Evolutionary conservation across 148 eudicot species (phyloP).

Genomic region (Amaranthus palmeri): DNA sequence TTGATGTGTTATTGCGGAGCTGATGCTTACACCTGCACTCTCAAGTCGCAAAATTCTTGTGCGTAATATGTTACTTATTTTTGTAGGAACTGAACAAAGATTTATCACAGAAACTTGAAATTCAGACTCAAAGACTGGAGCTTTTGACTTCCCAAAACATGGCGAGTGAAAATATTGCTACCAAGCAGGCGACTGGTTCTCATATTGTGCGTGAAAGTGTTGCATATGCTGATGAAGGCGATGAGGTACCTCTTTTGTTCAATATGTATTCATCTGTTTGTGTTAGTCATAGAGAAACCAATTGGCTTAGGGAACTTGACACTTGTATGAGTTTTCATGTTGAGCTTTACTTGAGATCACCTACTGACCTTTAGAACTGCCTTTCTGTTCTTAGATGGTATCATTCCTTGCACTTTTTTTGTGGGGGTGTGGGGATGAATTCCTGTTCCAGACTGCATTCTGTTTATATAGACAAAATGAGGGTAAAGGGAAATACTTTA

Average conservation of each 20-base stretch:
- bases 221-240: conserved; percentile 96
- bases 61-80: conserved; percentile 6
- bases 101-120: conserved; percentile 75
- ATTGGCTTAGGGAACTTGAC: neutral
- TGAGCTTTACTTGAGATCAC: neutral
- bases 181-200: conserved; percentile 41
- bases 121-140: conserved; percentile 93
- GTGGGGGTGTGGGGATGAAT: no score
- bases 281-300: neutral
- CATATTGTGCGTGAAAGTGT: conserved; percentile 44
- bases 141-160: conserved; percentile 86
- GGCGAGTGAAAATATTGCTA: conserved; percentile 46
- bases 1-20: neutral
- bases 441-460: no score
- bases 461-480: no score
- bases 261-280: neutral
- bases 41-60: neutral
- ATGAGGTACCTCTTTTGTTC: conserved; percentile 54
- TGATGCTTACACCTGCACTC: neutral
- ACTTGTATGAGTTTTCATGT: neutral
- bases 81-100: conserved; percentile 83
- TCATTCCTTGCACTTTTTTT: neutral
- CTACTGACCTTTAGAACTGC: no score
- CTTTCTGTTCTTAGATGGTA: neutral
- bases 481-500: no score